These are phyloP conservation scores for Colletotrichum higginsianum DNA, from an alignment of 2,329 filamentous ascomycete species.

Conservation along the genomic window DNA sequence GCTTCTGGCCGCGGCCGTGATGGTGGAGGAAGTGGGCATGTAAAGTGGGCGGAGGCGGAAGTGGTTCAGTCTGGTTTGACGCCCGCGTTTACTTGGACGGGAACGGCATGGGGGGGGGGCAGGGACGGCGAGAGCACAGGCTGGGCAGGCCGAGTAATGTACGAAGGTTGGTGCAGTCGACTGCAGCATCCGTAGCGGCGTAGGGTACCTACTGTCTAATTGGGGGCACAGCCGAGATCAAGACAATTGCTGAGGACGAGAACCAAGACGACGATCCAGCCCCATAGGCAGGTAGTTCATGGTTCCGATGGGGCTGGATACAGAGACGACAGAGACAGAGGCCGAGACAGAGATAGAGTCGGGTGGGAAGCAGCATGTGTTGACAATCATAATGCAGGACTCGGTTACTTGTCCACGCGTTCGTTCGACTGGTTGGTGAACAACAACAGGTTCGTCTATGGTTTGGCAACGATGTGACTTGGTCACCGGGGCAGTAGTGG, in stretches of 20 bases:
- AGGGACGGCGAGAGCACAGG: constrained; percentile 12
- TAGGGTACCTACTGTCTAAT: neutral
- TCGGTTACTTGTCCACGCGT: neutral
- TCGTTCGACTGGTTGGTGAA: neutral
- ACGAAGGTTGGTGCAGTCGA: neutral
- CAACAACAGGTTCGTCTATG: neutral
- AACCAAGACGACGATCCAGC: constrained; percentile 7
- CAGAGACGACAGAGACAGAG: neutral
- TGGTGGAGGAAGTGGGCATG: constrained; percentile 24
- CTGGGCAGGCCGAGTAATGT: constrained; percentile 21
- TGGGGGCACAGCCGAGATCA: neutral
- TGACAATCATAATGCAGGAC: neutral
- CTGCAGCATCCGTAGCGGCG: constrained; percentile 7
- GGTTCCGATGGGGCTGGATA: neutral
- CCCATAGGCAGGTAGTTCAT: neutral
- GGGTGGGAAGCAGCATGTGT: constrained; percentile 5
- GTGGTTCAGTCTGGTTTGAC: constrained; percentile 34
- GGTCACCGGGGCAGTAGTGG: neutral
- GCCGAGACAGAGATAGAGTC: constrained; percentile 2
- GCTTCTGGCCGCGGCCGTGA: constrained; percentile 36
- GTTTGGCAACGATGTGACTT: neutral
- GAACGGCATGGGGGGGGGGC: constrained; percentile 32
- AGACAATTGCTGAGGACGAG: constrained; percentile 12
- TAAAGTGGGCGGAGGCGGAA: constrained; percentile 28
- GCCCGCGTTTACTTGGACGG: constrained; percentile 38